A percentile compares a stretch with the other conserved stretches of the same genome.
These are phyloP conservation scores for Silene conica DNA, from an alignment of 148 eudicot genomes.

Conservation along the genomic window DNA sequence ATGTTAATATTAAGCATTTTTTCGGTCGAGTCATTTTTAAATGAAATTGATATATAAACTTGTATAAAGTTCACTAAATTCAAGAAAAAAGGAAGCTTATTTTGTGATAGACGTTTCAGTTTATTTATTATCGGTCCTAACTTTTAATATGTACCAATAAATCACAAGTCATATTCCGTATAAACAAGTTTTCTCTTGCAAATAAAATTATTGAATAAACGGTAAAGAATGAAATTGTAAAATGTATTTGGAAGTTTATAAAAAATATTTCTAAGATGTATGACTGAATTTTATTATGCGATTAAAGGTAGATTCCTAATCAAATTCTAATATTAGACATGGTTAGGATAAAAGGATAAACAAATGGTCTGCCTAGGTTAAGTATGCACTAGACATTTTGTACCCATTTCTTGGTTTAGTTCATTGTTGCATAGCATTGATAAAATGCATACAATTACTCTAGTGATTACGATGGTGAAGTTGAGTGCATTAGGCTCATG, in stretches of 20 bases:
- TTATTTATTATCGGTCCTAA: no score
- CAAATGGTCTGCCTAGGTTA: conserved; percentile 6
- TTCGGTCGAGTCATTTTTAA: no score
- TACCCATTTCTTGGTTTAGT: neutral
- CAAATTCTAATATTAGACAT: conserved; percentile 3
- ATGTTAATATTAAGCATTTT: no score
- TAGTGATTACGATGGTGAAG: no score
- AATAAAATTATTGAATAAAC: neutral
- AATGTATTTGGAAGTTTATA: neutral
- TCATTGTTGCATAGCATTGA: neutral
- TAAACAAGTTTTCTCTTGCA: no score
- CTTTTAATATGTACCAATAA: no score
- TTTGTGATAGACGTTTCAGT: no score
- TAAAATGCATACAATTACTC: neutral
- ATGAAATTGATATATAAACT: no score
- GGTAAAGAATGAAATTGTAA: neutral
- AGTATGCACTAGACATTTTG: neutral
- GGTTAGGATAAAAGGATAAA: neutral
- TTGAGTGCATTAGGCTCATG: no score
- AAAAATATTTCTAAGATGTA: neutral
- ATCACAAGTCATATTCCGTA: no score
- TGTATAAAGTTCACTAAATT: no score
- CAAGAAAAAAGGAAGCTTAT: no score
- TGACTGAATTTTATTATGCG: neutral
- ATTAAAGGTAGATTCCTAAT: neutral